Evolutionary conservation across 2,329 filamentous ascomycete genomes (phyloP).

Genomic region (Westerdykella aurantiaca): DNA sequence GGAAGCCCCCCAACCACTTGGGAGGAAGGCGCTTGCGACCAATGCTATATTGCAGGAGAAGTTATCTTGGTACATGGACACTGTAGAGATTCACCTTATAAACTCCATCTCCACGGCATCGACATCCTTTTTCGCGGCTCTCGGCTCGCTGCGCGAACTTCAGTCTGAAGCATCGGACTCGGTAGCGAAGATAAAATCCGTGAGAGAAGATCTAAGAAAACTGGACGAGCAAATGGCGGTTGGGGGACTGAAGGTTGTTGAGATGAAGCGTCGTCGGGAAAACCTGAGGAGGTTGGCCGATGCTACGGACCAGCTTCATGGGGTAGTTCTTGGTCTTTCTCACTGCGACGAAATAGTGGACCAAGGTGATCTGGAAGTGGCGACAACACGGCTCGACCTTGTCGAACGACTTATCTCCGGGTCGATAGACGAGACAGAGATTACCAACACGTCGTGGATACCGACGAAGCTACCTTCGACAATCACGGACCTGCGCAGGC

Average conservation of each 20-base stretch:
- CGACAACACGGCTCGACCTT: slow-evolving; percentile 68
- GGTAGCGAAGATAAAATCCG: slow-evolving; percentile 73
- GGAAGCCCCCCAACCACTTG: slow-evolving; percentile 49
- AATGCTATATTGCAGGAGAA: slow-evolving; percentile 98
- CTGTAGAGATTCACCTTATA: slow-evolving; percentile 93
- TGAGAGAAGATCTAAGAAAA: slow-evolving; percentile 72
- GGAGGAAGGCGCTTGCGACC: slow-evolving; percentile 80
- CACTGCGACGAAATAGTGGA: slow-evolving; percentile 78
- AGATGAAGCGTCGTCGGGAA: slow-evolving; percentile 72
- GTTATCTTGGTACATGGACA: slow-evolving; percentile 99
- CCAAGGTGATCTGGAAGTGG: slow-evolving; percentile 73
- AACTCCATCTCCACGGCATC: slow-evolving; percentile 94
- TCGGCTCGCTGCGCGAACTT: slow-evolving; percentile 83
- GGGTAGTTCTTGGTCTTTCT: slow-evolving; percentile 68
- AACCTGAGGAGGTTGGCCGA: slow-evolving; percentile 79
- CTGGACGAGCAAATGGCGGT: slow-evolving; percentile 84
- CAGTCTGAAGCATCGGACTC: slow-evolving; percentile 91
- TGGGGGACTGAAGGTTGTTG: slow-evolving; percentile 77
- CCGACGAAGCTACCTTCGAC: slow-evolving; percentile 33
- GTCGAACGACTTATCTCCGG: slow-evolving; percentile 78
- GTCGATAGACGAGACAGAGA: slow-evolving; percentile 45
- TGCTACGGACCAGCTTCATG: slow-evolving; percentile 74
- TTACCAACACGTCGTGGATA: slow-evolving; percentile 28
- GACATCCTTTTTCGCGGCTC: slow-evolving; percentile 89
- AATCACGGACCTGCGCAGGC: slow-evolving; percentile 64